Base-by-base conservation (phyloP, 176 grass and related monocot species). In the Musa itinerans region DNA sequence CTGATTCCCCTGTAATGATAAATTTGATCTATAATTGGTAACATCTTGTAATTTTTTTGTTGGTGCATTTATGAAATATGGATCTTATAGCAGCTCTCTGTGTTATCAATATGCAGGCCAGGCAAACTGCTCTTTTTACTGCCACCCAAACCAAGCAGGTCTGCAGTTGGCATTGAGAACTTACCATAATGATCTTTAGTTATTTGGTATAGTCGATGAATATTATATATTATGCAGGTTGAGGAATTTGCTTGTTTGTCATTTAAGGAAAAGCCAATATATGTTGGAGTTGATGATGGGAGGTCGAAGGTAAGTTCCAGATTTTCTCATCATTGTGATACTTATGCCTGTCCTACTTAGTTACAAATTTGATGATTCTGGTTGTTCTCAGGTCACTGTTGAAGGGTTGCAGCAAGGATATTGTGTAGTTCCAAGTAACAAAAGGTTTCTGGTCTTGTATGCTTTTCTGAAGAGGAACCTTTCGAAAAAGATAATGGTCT, bases 111-210 rank as follows among this genome's bases (percentile, higher is more conserved):
- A 66, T 75, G 72, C 88, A 98, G 94, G 86, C 90, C 72, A 88
- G 94, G 68, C 90, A 98, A 92, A 98, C 94, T 50, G 94, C 92
- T 73, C 94, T 98, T 68, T 97, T 97, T 84, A 93, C 94, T 78
- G 94, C 94, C 52, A 98, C 94, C 6, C 94, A 98, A 73, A 93
- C 88, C 20, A 88, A 85, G 17, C 74, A 93, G 94, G 93, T 96
- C 53, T 6, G 79, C 71, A 8, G 8, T 82, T 86, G 79, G 81
- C n/a, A 11, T 20, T 52, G 2, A 70, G 43, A 16, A 69, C 66
- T 64, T 71, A 50, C 78, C 27, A 63, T 58, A 5, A 17, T 73
- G 73, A 8, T 76, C 22, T 49, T 56, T 76, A 29, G 16, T 57
- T 57, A 24, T 58, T 48, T 80, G 3, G 22, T 54, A 22, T 17